phyloP scores from a whole-genome alignment of 345 rosid genomes.

The Lenwebbia sp. region DNA sequence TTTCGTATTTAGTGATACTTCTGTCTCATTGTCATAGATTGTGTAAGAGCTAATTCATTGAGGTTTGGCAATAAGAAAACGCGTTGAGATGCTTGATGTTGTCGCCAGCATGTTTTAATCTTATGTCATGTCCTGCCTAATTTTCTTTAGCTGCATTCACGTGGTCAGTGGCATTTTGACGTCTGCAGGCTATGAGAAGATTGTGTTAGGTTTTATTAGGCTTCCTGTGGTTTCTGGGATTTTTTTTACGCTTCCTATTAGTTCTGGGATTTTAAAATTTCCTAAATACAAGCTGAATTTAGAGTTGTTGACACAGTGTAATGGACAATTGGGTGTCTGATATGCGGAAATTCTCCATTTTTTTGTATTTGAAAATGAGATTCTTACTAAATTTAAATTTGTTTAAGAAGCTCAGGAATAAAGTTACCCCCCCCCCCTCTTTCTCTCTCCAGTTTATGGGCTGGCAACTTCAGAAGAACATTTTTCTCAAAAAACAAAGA shows the following conservation, averaged over 20 bases:
- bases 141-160: background rate
- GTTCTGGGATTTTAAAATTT: background rate
- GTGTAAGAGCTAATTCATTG: background rate
- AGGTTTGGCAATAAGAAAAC: background rate
- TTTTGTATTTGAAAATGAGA: background rate
- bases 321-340: background rate
- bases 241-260: background rate
- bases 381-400: background rate
- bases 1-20: background rate
- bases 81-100: background rate
- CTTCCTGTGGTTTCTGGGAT: background rate
- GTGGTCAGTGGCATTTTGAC: background rate
- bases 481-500: background rate
- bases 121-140: background rate
- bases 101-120: background rate
- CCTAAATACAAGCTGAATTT: background rate
- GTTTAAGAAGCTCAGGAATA: too few relatives aligned
- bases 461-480: background rate
- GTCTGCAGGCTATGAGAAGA: background rate
- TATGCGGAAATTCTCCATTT: background rate
- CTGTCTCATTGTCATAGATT: background rate
- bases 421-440: too few relatives aligned
- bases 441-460: background rate
- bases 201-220: background rate
- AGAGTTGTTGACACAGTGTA: background rate